These are phyloP conservation scores for Fraxinus albicans DNA, from an alignment of 305 asterid genomes.

Conservation along the genomic window DNA sequence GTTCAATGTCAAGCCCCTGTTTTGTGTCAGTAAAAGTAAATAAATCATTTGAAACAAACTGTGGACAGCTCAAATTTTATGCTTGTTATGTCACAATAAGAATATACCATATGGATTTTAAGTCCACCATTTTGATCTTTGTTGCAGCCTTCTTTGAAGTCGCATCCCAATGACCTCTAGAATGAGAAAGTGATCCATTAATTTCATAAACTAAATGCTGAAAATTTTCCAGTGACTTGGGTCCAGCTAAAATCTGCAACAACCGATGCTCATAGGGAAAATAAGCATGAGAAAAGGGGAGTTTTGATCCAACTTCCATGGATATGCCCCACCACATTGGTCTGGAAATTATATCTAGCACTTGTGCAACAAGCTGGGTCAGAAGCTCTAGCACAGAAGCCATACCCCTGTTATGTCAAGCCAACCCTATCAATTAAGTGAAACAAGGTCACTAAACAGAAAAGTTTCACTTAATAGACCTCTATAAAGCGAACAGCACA, in stretches of 20 bases:
- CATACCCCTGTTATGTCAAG: constrained; percentile 77
- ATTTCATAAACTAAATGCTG: constrained; percentile 46
- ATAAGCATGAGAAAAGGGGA: constrained; percentile 73
- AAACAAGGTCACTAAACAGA: constrained; percentile 24
- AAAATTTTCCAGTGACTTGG: constrained; percentile 48
- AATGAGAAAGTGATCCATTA: constrained; percentile 34
- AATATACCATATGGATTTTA: constrained; percentile 62
- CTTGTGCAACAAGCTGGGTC: constrained; percentile 44
- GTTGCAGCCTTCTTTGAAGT: constrained; percentile 37
- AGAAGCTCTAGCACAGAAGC: constrained; percentile 70
- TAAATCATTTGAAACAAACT: constrained; percentile 20
- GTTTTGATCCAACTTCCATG: constrained; percentile 58
- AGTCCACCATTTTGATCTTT: constrained; percentile 47
- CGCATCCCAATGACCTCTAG: constrained; percentile 26
- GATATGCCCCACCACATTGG: constrained; percentile 88
- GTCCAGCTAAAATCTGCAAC: constrained; percentile 57
- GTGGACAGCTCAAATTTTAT: constrained; percentile 20
- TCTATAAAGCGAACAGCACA: neutral
- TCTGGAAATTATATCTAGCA: constrained; percentile 67
- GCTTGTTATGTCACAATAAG: constrained; percentile 18
- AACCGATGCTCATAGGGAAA: constrained; percentile 52
- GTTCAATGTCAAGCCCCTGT: constrained; percentile 70
- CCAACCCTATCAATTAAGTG: constrained; percentile 37
- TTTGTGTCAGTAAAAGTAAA: constrained; percentile 19
- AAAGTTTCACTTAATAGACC: constrained; percentile 4